phyloP scores from a whole-genome alignment of 169 alveolate species.

The Babesia ovata region DNA sequence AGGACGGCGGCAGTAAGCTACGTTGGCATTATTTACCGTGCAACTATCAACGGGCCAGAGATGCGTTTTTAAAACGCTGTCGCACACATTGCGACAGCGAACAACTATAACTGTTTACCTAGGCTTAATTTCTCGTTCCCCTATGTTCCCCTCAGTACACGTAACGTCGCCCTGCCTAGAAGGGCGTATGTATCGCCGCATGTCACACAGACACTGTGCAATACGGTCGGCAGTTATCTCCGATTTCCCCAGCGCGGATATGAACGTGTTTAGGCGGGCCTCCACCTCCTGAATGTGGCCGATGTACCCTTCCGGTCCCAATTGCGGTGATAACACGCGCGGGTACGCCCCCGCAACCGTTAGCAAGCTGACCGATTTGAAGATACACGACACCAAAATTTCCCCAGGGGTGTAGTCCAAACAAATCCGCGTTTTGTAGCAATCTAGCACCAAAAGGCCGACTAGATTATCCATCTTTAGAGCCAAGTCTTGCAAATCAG shows the following conservation, averaged over 20 bases:
- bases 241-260: slow-evolving; percentile 4
- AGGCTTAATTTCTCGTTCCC: no score
- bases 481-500: slow-evolving; percentile 43
- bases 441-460: slow-evolving; percentile 44
- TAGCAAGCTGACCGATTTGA: slow-evolving; percentile 48
- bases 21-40: no score
- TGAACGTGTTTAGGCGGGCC: slow-evolving; percentile 10
- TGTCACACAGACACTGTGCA: slow-evolving; percentile 14
- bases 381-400: slow-evolving; percentile 38
- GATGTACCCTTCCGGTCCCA: not conserved
- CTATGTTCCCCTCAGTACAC: no score
- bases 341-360: slow-evolving; percentile 12
- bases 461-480: slow-evolving; percentile 34
- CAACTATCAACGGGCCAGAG: no score
- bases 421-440: slow-evolving; percentile 64
- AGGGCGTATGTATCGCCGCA: not conserved
- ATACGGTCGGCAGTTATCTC: slow-evolving; percentile 6
- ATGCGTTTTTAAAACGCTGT: no score
- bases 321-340: not conserved
- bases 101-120: no score
- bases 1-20: no score
- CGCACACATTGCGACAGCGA: no score
- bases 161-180: no score
- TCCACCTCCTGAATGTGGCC: not conserved
- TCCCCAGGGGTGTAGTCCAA: slow-evolving; percentile 60